A percentile compares a stretch with the other conserved stretches of the same genome.
phyloP scores from a whole-genome alignment of 2,329 filamentous ascomycete species.

The Calonectria hawksworthii region DNA sequence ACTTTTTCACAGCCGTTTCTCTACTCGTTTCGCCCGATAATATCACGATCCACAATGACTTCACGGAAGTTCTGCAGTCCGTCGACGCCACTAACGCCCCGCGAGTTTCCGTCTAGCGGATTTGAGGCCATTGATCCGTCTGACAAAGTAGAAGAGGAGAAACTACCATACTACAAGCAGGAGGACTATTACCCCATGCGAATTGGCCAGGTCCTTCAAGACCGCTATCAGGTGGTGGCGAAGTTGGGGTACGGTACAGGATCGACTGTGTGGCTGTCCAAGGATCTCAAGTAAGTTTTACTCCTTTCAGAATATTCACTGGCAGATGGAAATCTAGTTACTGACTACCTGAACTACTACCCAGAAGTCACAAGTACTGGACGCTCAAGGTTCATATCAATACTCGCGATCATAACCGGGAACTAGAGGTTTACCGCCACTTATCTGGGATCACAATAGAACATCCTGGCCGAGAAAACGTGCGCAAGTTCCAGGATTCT shows the following conservation, averaged over 20 bases:
- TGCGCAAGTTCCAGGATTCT: background rate
- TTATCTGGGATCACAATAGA: background rate
- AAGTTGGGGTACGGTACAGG: background rate
- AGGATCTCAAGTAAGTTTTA: background rate
- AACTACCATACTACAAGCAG: background rate
- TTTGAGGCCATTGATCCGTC: background rate
- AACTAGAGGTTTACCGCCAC: background rate
- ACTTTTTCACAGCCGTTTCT: background rate
- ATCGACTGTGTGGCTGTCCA: background rate
- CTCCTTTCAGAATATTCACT: background rate
- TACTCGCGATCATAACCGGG: background rate
- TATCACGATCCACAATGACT: background rate
- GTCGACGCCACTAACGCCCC: background rate
- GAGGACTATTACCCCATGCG: background rate
- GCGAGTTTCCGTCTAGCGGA: background rate
- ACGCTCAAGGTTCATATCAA: background rate
- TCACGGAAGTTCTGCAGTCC: background rate
- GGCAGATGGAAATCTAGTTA: background rate
- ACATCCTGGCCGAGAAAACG: background rate
- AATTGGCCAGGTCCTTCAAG: background rate
- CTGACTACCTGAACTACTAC: background rate
- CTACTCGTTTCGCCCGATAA: background rate
- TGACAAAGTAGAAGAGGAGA: background rate
- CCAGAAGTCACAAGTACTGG: background rate
- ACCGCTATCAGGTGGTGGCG: background rate